A percentile compares a stretch with the other conserved stretches of the same genome.
Evolutionary conservation across 257 asterid genomes (phyloP).

Genomic region (Petrea volubilis): DNA sequence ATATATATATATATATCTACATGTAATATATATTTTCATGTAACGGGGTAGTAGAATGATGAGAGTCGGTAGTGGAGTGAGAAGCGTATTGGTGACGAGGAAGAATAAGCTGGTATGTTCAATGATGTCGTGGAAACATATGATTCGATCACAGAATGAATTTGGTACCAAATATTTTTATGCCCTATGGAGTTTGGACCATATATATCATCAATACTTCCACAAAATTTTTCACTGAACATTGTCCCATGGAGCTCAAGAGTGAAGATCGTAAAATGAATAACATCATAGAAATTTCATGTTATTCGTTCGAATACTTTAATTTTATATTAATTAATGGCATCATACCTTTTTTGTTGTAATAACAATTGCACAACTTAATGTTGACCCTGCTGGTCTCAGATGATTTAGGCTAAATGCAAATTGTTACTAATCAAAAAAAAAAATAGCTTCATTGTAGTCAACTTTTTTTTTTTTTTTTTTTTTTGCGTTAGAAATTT

Average conservation of each 20-base stretch:
- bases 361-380: no score
- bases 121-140: conserved; percentile 31
- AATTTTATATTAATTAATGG: no score
- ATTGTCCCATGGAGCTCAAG: background rate
- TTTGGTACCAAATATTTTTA: conserved; percentile 7
- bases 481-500: no score
- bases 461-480: no score
- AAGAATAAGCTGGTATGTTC: conserved; percentile 37
- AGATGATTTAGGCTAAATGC: no score
- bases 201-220: background rate
- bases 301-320: no score
- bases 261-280: background rate
- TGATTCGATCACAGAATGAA: background rate
- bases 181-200: background rate
- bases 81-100: conserved; percentile 53
- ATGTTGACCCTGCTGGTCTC: no score
- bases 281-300: no score
- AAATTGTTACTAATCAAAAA: no score
- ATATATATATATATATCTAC: background rate
- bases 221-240: background rate
- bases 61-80: conserved; percentile 60
- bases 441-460: no score
- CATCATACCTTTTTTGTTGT: no score
- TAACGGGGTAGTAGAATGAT: conserved; percentile 43
- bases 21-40: background rate